phyloP scores from a whole-genome alignment of 2,329 filamentous ascomycete species.

The Aspergillus sergii region DNA sequence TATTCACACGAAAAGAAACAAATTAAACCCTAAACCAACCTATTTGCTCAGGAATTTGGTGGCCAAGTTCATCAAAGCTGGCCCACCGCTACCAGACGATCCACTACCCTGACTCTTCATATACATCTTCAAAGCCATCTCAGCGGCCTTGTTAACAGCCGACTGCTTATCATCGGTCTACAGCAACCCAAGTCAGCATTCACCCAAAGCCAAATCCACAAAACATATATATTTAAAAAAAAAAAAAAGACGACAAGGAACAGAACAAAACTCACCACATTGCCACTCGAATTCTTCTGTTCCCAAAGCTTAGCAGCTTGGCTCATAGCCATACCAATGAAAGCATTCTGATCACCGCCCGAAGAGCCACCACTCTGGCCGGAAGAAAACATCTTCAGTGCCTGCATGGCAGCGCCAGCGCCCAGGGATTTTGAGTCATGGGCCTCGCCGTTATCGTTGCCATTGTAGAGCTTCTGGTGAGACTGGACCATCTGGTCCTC shows the following conservation, averaged over 20 bases:
- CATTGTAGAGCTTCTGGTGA: constrained; percentile 74
- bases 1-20: background rate
- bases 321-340: constrained; percentile 83
- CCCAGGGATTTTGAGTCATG: constrained; percentile 50
- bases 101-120: constrained; percentile 71
- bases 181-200: constrained; percentile 11
- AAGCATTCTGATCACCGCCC: constrained; percentile 68
- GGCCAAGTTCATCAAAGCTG: constrained; percentile 60
- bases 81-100: constrained; percentile 47
- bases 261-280: constrained; percentile 47
- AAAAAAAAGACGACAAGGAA: constrained; percentile 8
- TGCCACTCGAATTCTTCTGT: constrained; percentile 59
- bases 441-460: constrained; percentile 40
- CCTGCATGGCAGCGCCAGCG: constrained; percentile 57
- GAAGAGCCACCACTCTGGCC: constrained; percentile 41
- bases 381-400: constrained; percentile 72
- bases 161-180: constrained; percentile 73
- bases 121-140: constrained; percentile 91
- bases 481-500: constrained; percentile 69
- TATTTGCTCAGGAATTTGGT: constrained; percentile 58
- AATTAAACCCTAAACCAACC: background rate
- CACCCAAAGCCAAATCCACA: constrained; percentile 2
- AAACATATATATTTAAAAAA: background rate
- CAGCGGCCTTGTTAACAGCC: constrained; percentile 74
- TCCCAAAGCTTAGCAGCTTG: constrained; percentile 80